Conservation (phyloP, 2,329 filamentous ascomycete species). For the Monosporascus sp. region DNA sequence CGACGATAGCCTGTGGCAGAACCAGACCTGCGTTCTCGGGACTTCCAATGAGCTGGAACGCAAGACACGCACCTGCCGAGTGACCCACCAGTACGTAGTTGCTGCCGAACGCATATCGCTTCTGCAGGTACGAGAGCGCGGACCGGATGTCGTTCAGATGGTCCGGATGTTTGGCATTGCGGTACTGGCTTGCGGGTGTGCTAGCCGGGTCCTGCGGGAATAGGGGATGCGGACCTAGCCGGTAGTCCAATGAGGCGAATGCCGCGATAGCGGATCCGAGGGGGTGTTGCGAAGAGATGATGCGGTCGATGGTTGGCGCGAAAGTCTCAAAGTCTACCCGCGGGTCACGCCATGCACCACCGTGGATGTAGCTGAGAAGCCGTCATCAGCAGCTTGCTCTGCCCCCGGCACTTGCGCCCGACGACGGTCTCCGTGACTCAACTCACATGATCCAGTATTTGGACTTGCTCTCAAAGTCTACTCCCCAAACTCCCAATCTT, state of each 20-base stretch:
- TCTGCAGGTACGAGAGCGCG: conserved; percentile 46
- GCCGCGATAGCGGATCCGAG: conserved; percentile 42
- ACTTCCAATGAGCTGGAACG: conserved; percentile 47
- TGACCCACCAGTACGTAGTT: conserved; percentile 56
- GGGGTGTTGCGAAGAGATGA: conserved; percentile 27
- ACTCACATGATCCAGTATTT: conserved; percentile 28
- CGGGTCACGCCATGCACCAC: conserved; percentile 60
- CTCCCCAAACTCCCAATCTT: conserved; percentile 40
- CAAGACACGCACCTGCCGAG: conserved; percentile 58
- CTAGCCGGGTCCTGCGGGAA: conserved; percentile 38
- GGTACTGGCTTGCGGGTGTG: conserved; percentile 25
- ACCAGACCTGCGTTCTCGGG: conserved; percentile 19
- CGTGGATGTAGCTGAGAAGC: conserved; percentile 48
- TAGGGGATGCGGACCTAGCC: conserved; percentile 50
- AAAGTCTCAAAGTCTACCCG: conserved; percentile 41
- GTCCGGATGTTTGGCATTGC: conserved; percentile 51
- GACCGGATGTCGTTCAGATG: conserved; percentile 53
- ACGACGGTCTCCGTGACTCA: background rate
- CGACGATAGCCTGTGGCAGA: conserved; percentile 49
- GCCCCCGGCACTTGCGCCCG: background rate
- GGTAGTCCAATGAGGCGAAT: conserved; percentile 61
- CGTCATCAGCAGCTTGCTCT: background rate
- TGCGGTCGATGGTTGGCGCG: conserved; percentile 35
- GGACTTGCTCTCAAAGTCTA: conserved; percentile 12
- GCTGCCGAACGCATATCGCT: conserved; percentile 35